Evolutionary conservation across 2,329 filamentous ascomycete species (phyloP).

Genomic region (Trichoderma guizhouense): DNA sequence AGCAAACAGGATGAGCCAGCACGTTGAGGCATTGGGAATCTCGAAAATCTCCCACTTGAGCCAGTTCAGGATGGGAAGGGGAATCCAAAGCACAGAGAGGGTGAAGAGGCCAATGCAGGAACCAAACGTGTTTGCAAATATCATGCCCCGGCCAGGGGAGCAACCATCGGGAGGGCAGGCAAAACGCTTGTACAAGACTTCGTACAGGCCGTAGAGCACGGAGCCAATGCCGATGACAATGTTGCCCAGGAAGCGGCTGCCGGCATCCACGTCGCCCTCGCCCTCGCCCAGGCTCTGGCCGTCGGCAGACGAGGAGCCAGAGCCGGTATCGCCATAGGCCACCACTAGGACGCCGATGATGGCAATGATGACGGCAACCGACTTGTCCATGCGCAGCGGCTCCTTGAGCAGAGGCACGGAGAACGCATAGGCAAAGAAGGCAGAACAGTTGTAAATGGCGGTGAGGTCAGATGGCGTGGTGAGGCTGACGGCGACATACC

Average conservation of each 20-base stretch:
- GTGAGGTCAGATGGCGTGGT: conserved; percentile 92
- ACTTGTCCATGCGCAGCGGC: conserved; percentile 78
- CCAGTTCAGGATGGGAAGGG: conserved; percentile 77
- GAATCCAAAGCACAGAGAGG: conserved; percentile 83
- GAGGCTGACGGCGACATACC: conserved; percentile 92
- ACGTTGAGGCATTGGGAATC: conserved; percentile 72
- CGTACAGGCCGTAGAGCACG: conserved; percentile 93
- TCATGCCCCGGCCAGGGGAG: conserved; percentile 80
- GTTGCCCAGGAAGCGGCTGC: conserved; percentile 76
- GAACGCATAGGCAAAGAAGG: conserved; percentile 98
- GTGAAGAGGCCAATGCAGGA: conserved; percentile 86
- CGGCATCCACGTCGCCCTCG: conserved; percentile 46
- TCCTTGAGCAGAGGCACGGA: conserved; percentile 87
- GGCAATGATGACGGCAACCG: conserved; percentile 79
- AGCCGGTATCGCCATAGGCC: conserved; percentile 76
- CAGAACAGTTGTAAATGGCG: conserved; percentile 98
- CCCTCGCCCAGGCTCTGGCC: conserved; percentile 31
- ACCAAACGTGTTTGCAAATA: conserved; percentile 92
- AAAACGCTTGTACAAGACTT: conserved; percentile 90
- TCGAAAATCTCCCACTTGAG: conserved; percentile 78
- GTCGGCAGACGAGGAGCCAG: conserved; percentile 28
- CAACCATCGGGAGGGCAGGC: conserved; percentile 92
- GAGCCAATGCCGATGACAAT: conserved; percentile 87
- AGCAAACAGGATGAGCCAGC: conserved; percentile 74
- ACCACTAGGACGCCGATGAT: conserved; percentile 91